phyloP scores from a whole-genome alignment of 2,329 filamentous ascomycete species.

The Coniochaeta sp. region DNA sequence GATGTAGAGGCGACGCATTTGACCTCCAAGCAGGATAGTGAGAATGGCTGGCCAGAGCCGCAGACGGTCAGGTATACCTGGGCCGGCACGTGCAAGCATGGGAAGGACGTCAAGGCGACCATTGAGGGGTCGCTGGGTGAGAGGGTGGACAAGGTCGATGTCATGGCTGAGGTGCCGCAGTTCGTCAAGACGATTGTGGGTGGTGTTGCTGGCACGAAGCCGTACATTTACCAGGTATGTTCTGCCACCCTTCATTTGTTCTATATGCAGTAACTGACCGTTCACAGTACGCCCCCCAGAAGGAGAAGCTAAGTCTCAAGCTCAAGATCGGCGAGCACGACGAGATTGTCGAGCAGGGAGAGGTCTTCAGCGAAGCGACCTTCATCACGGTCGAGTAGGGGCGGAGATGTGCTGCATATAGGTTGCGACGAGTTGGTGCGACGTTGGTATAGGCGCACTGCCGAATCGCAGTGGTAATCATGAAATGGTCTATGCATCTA shows the following conservation, averaged over 20 bases:
- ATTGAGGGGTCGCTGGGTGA: constrained; percentile 63
- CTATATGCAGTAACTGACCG: constrained; percentile 13
- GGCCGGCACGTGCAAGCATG: constrained; percentile 71
- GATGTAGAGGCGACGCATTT: constrained; percentile 62
- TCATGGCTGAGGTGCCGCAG: constrained; percentile 92
- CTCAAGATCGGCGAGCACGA: constrained; percentile 71
- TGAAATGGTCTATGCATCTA: background rate
- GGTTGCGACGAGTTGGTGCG: background rate
- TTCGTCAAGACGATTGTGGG: constrained; percentile 94
- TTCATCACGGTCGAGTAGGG: constrained; percentile 66
- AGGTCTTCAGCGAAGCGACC: constrained; percentile 83
- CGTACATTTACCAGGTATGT: constrained; percentile 92
- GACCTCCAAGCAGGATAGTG: constrained; percentile 60
- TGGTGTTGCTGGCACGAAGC: constrained; percentile 82
- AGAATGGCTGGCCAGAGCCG: constrained; percentile 87
- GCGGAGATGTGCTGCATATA: background rate
- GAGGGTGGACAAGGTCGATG: constrained; percentile 76
- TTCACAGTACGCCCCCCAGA: constrained; percentile 59
- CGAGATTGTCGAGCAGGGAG: constrained; percentile 70
- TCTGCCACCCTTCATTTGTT: background rate
- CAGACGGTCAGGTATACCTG: constrained; percentile 68
- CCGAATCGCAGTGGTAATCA: background rate
- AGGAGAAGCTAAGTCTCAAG: constrained; percentile 64
- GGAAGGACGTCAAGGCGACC: constrained; percentile 61
- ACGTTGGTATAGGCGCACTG: background rate